Evolutionary conservation across 2,329 filamentous ascomycete species (phyloP).

Genomic region (Aspergillus sp.): DNA sequence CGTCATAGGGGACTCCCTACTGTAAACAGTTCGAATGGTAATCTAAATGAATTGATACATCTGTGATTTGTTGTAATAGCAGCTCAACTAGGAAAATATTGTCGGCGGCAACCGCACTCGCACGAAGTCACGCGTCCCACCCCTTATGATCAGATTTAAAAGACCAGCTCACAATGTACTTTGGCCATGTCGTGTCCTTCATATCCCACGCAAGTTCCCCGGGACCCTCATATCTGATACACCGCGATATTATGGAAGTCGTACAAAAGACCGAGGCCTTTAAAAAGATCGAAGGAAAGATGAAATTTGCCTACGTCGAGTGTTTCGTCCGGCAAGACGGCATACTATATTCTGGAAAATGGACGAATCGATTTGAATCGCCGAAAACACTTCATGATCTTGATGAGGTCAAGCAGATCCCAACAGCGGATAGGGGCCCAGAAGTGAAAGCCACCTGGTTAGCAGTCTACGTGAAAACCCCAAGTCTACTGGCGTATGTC

Average conservation of each 20-base stretch:
- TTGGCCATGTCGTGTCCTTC: no score
- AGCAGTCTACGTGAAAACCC: conserved; percentile 24
- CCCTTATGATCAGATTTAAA: no score
- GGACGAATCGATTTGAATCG: conserved; percentile 16
- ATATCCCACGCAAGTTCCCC: neutral
- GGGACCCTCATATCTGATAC: no score
- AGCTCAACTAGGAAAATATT: no score
- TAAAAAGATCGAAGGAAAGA: conserved; percentile 19
- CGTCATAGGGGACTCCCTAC: no score
- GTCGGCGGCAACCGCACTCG: no score
- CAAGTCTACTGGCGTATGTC: conserved; percentile 22
- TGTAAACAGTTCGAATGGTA: no score
- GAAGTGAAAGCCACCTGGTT: conserved; percentile 18
- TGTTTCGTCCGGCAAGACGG: conserved; percentile 21
- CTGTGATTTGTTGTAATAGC: no score
- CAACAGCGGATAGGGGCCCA: conserved; percentile 20
- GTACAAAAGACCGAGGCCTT: conserved; percentile 25
- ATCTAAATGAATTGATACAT: no score
- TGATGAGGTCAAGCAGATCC: conserved; percentile 18
- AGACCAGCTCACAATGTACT: no score
- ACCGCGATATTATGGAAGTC: conserved; percentile 19
- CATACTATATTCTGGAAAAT: conserved; percentile 26
- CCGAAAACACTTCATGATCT: conserved; percentile 22
- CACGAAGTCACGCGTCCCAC: no score
- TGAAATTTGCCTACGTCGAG: conserved; percentile 24